phyloP scores from a whole-genome alignment of 495 filamentous ascomycete genomes.

The Cercophora sp. region DNA sequence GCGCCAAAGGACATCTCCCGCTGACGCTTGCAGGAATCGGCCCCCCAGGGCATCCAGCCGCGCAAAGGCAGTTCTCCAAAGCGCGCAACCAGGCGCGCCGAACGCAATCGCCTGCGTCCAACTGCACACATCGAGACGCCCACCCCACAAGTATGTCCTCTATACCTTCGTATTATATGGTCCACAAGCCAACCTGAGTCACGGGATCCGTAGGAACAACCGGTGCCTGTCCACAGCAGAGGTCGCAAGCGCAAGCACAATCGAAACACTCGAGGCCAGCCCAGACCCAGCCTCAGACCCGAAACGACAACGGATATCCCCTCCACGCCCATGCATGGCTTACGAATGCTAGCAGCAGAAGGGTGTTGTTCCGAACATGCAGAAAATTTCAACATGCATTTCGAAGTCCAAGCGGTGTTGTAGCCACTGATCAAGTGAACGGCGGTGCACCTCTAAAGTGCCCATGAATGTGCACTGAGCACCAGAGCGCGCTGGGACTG shows the following conservation, averaged over 20 bases:
- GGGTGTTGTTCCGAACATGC: no score
- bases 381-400: no score
- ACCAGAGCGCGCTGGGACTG: no score
- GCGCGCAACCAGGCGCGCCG: slow-evolving; percentile 13
- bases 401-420: no score
- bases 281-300: slow-evolving; percentile 10
- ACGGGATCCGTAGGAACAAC: slow-evolving; percentile 12
- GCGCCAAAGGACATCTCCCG: slow-evolving; percentile 19
- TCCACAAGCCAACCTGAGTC: slow-evolving; percentile 15
- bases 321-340: slow-evolving; percentile 12
- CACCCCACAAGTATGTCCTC: slow-evolving; percentile 11
- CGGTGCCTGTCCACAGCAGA: slow-evolving; percentile 19
- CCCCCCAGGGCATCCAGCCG: no score
- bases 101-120: slow-evolving; percentile 17
- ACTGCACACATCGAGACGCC: no score
- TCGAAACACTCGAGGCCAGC: slow-evolving; percentile 13
- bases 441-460: no score
- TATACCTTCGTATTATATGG: slow-evolving; percentile 13
- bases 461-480: no score
- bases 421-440: no score
- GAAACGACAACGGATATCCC: slow-evolving; percentile 14
- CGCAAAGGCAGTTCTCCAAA: slow-evolving; percentile 20
- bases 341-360: no score
- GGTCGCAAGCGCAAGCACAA: slow-evolving; percentile 18
- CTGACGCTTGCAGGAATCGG: slow-evolving; percentile 21